These are phyloP conservation scores for Hypoxylon cercidicola DNA, from an alignment of 495 filamentous ascomycete species.

Conservation along the genomic window DNA sequence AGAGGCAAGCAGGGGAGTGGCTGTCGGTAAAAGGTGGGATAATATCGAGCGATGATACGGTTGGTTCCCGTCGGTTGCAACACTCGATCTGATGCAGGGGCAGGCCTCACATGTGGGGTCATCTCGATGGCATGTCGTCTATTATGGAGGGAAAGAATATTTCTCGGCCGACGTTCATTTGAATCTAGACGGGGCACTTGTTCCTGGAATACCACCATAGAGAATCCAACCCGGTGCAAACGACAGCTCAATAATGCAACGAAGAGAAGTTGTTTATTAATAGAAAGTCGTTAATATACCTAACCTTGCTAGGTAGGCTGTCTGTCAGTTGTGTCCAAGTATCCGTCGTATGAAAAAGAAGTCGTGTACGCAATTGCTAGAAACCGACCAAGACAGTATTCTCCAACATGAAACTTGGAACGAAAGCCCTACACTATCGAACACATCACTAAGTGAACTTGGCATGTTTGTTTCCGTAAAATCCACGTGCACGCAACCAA, in stretches of 20 bases:
- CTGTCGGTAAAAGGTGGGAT: constrained; percentile 38
- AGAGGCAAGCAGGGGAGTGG: constrained; percentile 21
- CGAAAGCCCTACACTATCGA: no score
- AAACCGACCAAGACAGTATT: no score
- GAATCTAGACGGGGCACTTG: constrained; percentile 16
- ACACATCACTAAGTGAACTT: no score
- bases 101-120: constrained; percentile 21
- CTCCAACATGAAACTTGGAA: no score
- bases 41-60: constrained; percentile 35
- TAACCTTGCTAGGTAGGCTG: not conserved
- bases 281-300: not conserved
- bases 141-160: constrained; percentile 4
- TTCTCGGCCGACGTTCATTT: constrained; percentile 6
- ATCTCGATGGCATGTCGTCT: constrained; percentile 24
- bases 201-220: constrained; percentile 18
- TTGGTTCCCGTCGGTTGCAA: constrained; percentile 41
- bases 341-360: no score
- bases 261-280: not conserved
- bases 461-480: no score
- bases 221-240: constrained; percentile 11
- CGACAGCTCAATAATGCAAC: constrained; percentile 14
- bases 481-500: no score
- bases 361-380: no score
- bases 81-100: constrained; percentile 40
- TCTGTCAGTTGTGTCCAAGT: no score